These are phyloP conservation scores for Alnus rubra DNA, from an alignment of 306 rosid genomes.

Conservation along the genomic window DNA sequence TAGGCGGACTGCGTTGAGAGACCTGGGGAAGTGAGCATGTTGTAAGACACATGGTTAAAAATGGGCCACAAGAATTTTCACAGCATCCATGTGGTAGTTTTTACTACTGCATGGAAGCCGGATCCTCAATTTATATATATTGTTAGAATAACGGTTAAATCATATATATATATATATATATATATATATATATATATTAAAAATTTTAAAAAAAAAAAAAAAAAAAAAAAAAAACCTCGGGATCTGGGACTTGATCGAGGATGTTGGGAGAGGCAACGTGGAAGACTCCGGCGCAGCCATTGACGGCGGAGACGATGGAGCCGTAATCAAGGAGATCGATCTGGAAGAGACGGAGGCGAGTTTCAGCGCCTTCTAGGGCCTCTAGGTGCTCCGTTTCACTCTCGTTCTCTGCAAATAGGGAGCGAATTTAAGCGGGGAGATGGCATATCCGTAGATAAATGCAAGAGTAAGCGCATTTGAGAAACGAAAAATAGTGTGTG, in stretches of 20 bases:
- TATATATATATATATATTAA: too few species aligned
- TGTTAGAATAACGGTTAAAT: too few species aligned
- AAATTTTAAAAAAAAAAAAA: too few species aligned
- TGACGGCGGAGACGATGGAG: slow-evolving; percentile 54
- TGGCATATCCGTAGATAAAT: background rate
- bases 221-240: slow-evolving; percentile 45
- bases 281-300: slow-evolving; percentile 80
- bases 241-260: slow-evolving; percentile 64
- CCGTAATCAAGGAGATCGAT: slow-evolving; percentile 72
- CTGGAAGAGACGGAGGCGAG: slow-evolving; percentile 75
- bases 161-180: too few species aligned
- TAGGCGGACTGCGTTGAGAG: too few species aligned
- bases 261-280: slow-evolving; percentile 86
- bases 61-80: too few species aligned
- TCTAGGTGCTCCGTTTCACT: slow-evolving; percentile 76
- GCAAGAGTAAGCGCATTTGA: background rate
- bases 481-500: background rate
- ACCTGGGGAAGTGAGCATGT: too few species aligned
- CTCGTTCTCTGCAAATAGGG: slow-evolving; percentile 50
- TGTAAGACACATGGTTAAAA: too few species aligned
- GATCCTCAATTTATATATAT: background rate
- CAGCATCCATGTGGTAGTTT: too few species aligned
- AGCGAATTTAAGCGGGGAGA: background rate
- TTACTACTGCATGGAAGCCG: too few species aligned
- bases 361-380: slow-evolving; percentile 53